Conservation (phyloP, 139 green algal species). For the Picochlorum costavermella region DNA sequence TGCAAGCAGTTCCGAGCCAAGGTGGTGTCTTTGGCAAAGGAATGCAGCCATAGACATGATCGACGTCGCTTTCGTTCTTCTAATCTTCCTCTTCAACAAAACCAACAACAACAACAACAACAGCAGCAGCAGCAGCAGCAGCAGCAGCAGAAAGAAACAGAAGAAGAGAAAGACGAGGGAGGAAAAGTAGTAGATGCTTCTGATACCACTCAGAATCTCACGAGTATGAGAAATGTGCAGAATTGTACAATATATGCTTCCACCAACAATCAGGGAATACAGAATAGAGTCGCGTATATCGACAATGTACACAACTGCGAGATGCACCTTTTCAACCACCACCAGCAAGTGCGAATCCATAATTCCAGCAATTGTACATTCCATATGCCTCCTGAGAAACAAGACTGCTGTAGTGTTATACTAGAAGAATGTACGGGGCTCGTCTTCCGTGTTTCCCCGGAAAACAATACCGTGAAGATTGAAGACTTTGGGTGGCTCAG, state of each 20-base stretch:
- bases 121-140: too few species aligned
- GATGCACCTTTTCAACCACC: conserved; percentile 19
- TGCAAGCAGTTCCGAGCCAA: background rate
- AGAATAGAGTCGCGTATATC: background rate
- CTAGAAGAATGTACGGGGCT: background rate
- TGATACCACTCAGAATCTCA: too few species aligned
- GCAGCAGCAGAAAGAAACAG: too few species aligned
- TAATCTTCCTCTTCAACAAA: too few species aligned
- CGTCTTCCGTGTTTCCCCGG: background rate
- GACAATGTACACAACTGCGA: background rate
- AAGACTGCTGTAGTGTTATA: background rate
- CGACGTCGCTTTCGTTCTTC: background rate
- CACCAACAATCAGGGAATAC: too few species aligned
- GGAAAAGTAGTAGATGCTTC: too few species aligned
- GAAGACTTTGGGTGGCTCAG: background rate
- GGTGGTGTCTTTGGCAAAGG: background rate
- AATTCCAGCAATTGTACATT: conserved; percentile 37
- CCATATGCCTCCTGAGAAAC: conserved; percentile 35
- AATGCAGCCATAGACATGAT: too few species aligned
- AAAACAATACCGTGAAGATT: too few species aligned
- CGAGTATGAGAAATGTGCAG: too few species aligned
- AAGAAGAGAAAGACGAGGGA: too few species aligned
- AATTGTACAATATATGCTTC: too few species aligned
- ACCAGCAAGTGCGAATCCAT: conserved; percentile 61
- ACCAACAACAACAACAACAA: too few species aligned